A percentile compares a stretch with the other conserved stretches of the same genome.
phyloP scores from a whole-genome alignment of 441 rosid species.

The Daphne laureola region DNA sequence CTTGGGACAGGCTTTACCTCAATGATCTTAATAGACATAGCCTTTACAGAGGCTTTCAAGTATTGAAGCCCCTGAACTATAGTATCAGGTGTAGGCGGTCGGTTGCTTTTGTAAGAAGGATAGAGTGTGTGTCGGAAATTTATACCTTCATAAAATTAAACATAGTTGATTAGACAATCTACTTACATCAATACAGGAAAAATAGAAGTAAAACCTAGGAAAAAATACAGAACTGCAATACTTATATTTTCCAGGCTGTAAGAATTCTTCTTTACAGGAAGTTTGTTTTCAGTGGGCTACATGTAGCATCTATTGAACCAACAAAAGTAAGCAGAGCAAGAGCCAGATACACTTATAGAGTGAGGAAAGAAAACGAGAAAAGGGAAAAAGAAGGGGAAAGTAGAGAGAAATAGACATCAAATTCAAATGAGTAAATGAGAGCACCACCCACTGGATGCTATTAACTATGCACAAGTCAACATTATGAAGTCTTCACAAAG shows the following conservation, averaged over 20 bases:
- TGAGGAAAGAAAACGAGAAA: not conserved
- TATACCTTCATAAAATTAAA: conserved; percentile 41
- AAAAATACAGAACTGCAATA: too few relatives aligned
- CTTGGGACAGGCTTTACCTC: conserved; percentile 46
- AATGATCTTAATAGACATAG: conserved; percentile 89
- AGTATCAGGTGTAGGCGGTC: conserved; percentile 96
- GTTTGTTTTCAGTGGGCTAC: too few relatives aligned
- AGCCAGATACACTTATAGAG: not conserved
- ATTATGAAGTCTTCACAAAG: too few relatives aligned
- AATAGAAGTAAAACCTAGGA: not conserved
- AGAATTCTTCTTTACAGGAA: too few relatives aligned
- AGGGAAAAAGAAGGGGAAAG: not conserved
- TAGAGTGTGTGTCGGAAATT: conserved; percentile 91
- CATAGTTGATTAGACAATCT: conserved; percentile 8
- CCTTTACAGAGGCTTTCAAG: conserved; percentile 90
- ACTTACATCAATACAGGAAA: not conserved
- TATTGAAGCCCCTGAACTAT: conserved; percentile 91
- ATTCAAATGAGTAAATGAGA: too few relatives aligned
- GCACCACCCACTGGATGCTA: too few relatives aligned
- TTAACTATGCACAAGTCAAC: too few relatives aligned
- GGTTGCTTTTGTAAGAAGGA: conserved; percentile 86
- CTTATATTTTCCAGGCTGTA: too few relatives aligned
- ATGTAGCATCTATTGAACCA: not conserved
- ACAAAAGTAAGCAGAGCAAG: not conserved
- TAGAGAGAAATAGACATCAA: too few relatives aligned